Evolutionary conservation across 225 moss, liverwort and hornwort species (phyloP).

Genomic region (Pleurozium schreberi): DNA sequence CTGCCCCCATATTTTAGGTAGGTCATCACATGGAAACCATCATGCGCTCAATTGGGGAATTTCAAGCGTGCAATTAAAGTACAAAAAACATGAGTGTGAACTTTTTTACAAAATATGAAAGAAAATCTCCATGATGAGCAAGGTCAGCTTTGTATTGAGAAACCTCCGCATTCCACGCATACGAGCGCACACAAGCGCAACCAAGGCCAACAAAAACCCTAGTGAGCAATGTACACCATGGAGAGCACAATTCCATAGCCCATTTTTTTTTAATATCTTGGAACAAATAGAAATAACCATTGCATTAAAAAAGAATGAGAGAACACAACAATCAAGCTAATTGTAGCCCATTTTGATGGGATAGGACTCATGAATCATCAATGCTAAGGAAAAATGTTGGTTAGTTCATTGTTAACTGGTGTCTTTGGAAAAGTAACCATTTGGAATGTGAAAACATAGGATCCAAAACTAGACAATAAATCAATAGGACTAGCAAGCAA

Average conservation of each 20-base stretch:
- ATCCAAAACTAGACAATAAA: background rate
- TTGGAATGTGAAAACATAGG: background rate
- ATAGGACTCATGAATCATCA: rapidly evolving
- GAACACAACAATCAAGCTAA: no score
- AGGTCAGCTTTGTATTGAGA: background rate
- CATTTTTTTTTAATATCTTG: no score
- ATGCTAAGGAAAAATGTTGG: rapidly evolving
- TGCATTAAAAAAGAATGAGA: no score
- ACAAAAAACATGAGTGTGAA: no score
- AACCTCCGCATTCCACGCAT: background rate
- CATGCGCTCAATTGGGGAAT: background rate
- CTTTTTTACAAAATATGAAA: background rate
- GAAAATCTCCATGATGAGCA: background rate
- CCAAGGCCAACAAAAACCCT: background rate
- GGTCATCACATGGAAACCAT: background rate
- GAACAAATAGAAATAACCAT: no score
- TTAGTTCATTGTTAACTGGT: background rate
- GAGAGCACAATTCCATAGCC: background rate
- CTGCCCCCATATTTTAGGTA: background rate
- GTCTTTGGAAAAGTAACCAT: rapidly evolving
- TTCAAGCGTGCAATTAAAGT: background rate
- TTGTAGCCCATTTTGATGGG: background rate
- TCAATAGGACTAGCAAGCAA: rapidly evolving
- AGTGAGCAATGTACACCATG: background rate
- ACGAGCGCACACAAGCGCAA: rapidly evolving